Evolutionary conservation across 257 asterid species (phyloP), one percentile per base, ranked within the genome.

Genomic region (Scutellaria galericulata): DNA sequence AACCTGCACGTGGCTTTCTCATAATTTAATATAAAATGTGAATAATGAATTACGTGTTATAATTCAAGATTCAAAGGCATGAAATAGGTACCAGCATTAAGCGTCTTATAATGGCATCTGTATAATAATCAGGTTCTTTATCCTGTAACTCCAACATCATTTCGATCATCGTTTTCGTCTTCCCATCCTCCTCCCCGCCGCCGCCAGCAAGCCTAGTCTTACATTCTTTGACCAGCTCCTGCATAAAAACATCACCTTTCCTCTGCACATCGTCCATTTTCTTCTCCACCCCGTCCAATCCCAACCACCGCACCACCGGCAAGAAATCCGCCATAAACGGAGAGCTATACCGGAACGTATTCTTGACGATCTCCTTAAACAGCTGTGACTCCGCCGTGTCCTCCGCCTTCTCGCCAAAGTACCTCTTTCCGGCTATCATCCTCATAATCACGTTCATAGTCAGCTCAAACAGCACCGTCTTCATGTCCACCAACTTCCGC

Each of bases 71-170:
- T 24, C 27, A 24, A 24, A 24, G 27, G 2, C 1, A 24, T 1
- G 27, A 24, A 24, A 24, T 24, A 2, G 27, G 2, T 24, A 24
- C 90, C 78, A 80, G 76, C 87, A 88, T 80, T 13, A 84, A 27
- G 77, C 82, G 77, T 70, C 80, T 66, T 7, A 88, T 88, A 2
- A 79, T 51, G 31, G 66, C 74, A 47, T 88, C 91, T 0, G 83
- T 82, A 40, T 88, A 88, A 66, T 82, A 84, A 4, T 80, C 86
- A 0, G 94, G 89, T 37, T 88, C 88, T 7, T 73, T 77, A 77
- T 79, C 86, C 79, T 81, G 86, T 78, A 84, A 76, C 1, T 51
- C 71, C 80, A 84, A 37, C 68, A 84, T 47, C 58, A 84, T 79
- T 46, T 80, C 86, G 51, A 81, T 80, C 86, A 88, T 61, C 0